These are phyloP conservation scores for Glycyrrhiza uralensis DNA, from an alignment of 306 rosid genomes.

Conservation along the genomic window DNA sequence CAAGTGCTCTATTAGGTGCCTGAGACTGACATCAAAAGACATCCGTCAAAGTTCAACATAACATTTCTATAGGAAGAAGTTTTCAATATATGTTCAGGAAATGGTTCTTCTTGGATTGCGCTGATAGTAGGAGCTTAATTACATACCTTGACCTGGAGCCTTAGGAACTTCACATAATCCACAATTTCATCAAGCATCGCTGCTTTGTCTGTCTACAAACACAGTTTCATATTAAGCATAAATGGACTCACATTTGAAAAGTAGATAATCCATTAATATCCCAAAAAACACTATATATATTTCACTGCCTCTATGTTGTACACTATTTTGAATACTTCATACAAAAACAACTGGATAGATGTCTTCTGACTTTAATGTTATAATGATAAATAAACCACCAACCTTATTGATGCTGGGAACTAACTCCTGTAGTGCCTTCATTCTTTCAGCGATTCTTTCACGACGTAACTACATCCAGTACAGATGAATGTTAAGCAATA, in stretches of 20 bases:
- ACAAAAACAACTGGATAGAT: too few relatives aligned
- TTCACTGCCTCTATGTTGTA: too few relatives aligned
- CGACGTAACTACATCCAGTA: conserved; percentile 70
- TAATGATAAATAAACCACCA: too few relatives aligned
- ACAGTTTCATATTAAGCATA: conserved; percentile 15
- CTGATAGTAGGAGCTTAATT: conserved; percentile 3
- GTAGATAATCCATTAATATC: too few relatives aligned
- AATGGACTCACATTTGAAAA: not conserved
- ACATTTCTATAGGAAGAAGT: not conserved
- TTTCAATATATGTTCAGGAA: not conserved
- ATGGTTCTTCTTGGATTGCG: conserved; percentile 2
- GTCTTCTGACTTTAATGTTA: too few relatives aligned
- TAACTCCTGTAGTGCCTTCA: conserved; percentile 96
- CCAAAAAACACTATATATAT: too few relatives aligned
- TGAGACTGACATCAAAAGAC: not conserved
- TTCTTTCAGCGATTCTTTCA: conserved; percentile 98
- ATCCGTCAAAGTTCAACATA: not conserved
- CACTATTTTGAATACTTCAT: too few relatives aligned
- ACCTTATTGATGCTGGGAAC: conserved; percentile 96
- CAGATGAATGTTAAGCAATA: not conserved
- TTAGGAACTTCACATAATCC: conserved; percentile 93
- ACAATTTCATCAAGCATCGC: conserved; percentile 98
- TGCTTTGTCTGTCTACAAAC: conserved; percentile 83
- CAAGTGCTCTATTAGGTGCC: not conserved
- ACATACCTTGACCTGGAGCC: conserved; percentile 98